Evolutionary conservation across 768 basidiomycete genomes (phyloP), one percentile per base, ranked within the genome.

Genomic region (Trametes punicea): DNA sequence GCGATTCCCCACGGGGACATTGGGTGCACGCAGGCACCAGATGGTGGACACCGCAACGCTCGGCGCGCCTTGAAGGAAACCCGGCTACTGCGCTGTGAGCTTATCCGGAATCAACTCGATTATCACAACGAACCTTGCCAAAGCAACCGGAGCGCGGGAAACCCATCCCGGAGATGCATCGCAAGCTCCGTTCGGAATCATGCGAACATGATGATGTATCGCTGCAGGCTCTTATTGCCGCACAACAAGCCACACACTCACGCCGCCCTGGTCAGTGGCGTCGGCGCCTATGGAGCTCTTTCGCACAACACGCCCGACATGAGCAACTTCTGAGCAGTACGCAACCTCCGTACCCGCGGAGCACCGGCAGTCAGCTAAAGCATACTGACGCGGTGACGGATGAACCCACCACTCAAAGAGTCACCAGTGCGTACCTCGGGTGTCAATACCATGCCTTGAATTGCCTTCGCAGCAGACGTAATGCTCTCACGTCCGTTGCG

Each of bases 321-420:
- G 23, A 44, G 23, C 23, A 21, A 25, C 11, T 15, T 26, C 25
- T 25, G 4, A 26, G 42, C 16, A 23, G 21, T 21, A 23, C 20
- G n/a, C 34, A 49, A 40, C 36, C 48, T 50, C 48, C 48, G 48
- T 13, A 26, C 36, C 27, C 38, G 48, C 48, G 48, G 48, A 50
- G 48, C 48, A 38, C 42, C 23, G 42, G 21, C 42, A 44, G 21
- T 26, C 23, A 44, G n/a, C 23, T 25, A 44, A 25, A 44, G 23
- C 42, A 11, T 21, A 44, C 10, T 44, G 42, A 13, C 42, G 26
- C 42, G 23, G 42, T 25, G 42, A 26, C 23, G 42, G 4, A 26
- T 7, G 18, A n/a, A 21, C 18, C 18, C 8, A 11, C 10, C 36
- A 39, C 36, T 11, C 31, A 13, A 16, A 38, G 16, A 38, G 20